Evolutionary conservation across 2,329 filamentous ascomycete species (phyloP).

Genomic region (Nemania sp.): DNA sequence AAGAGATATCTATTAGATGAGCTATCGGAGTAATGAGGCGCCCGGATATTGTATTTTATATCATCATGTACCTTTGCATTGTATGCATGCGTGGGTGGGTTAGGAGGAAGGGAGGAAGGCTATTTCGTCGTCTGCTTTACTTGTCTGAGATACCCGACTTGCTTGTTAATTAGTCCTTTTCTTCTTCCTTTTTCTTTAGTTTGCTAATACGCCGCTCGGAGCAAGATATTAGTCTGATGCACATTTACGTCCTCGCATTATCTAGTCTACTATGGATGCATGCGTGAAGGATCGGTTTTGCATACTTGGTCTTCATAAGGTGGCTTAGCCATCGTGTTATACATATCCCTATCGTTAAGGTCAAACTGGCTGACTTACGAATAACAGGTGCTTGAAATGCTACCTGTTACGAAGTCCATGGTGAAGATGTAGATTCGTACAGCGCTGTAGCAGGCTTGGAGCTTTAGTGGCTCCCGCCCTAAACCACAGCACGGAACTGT

Average conservation of each 20-base stretch:
- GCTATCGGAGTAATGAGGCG: neutral
- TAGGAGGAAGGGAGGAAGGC: neutral
- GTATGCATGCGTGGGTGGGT: neutral
- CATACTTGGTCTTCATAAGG: too few species aligned
- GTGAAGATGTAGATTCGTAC: too few species aligned
- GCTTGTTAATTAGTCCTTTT: slow-evolving; percentile 1
- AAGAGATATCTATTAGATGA: slow-evolving; percentile 34
- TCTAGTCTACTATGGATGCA: neutral
- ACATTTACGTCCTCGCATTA: neutral
- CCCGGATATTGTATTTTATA: neutral
- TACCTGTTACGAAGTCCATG: too few species aligned
- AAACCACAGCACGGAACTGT: too few species aligned
- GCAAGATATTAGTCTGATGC: neutral
- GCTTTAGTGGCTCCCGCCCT: too few species aligned
- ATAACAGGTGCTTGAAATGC: too few species aligned
- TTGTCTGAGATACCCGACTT: slow-evolving; percentile 23
- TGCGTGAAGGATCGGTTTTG: neutral
- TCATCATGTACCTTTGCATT: neutral
- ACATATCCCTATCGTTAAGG: too few species aligned
- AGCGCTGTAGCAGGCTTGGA: too few species aligned
- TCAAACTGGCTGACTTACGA: too few species aligned
- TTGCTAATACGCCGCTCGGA: neutral
- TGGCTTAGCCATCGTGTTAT: too few species aligned
- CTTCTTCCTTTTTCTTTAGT: neutral
- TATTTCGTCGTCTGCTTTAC: neutral